Evolutionary conservation across 2,329 filamentous ascomycete genomes (phyloP), one percentile per base, ranked within the genome.

Genomic region (Exophiala bonariae): DNA sequence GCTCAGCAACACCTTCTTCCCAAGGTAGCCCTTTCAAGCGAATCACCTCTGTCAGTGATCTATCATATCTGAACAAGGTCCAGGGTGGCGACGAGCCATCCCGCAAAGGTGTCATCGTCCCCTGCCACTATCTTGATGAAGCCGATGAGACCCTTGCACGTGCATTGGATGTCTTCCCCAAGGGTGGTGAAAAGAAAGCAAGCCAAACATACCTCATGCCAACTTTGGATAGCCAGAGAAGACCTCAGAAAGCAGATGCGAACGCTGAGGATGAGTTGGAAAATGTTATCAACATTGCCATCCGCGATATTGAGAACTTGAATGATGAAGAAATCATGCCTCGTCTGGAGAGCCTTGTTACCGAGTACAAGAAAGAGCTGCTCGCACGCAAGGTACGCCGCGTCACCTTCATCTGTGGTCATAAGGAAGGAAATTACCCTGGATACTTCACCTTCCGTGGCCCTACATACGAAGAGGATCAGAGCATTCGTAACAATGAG

Each of bases 381-480:
- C 73, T 91, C 19, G 76, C 84, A 44, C 89, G 87, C 59, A 83
- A 85, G 41, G 85, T 99, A 39, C 90, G 93, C 56, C 88, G 93
- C 59, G 74, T 99, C 47, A 96, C 91, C 40, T 96, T 99, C 75
- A 93, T 97, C 68, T 96, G 91, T 65, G 93, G 93, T 46, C 89
- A 89, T 75, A 89, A 85, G 65, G 89, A 99, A 64, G 93, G 91
- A 45, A 89, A 89, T 11, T 96, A 97, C 69, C 93, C 92, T 17
- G 90, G 89, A 38, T 97, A 99, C 80, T 97, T 88, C 79, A 99
- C 93, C 34, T 99, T 97, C 89, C 87, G 93, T 66, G 92, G 92
- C 4, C 92, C 93, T 20, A 73, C 77, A 41, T 99, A 95, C 69
- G 78, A 82, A 42, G 93, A 99, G 71, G 93, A 99, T 63, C 83